A percentile compares a stretch with the other conserved stretches of the same genome.
phyloP scores from a whole-genome alignment of 2,329 filamentous ascomycete species.

The Cladosporium sp. region DNA sequence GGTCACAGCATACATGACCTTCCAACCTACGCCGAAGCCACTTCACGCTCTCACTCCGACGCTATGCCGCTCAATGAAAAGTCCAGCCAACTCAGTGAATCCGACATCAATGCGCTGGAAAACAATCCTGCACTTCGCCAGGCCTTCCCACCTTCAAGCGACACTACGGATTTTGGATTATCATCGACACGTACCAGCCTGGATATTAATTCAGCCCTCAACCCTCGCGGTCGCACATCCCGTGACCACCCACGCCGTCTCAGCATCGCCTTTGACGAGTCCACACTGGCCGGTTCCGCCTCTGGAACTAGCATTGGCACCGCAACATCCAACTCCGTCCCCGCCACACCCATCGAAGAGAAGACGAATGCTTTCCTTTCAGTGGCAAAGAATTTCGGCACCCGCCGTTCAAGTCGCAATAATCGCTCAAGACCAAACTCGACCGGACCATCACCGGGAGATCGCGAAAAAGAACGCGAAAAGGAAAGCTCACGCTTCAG shows the following conservation, averaged over 20 bases:
- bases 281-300: slow-evolving; percentile 28
- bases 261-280: slow-evolving; percentile 38
- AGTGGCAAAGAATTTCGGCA: slow-evolving; percentile 26
- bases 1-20: slow-evolving; percentile 33
- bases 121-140: slow-evolving; percentile 12
- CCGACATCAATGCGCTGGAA: slow-evolving; percentile 18
- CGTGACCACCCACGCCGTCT: slow-evolving; percentile 33
- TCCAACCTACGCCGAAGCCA: slow-evolving; percentile 40
- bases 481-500: slow-evolving; percentile 30
- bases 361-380: slow-evolving; percentile 27
- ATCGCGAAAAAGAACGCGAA: slow-evolving; percentile 5
- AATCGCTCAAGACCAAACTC: slow-evolving; percentile 40
- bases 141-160: slow-evolving; percentile 12
- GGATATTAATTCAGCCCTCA: slow-evolving; percentile 24
- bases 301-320: slow-evolving; percentile 24
- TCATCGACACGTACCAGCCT: slow-evolving; percentile 27
- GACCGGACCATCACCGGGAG: slow-evolving; percentile 18
- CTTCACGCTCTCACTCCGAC: slow-evolving; percentile 26
- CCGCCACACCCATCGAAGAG: slow-evolving; percentile 42
- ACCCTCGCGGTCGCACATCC: slow-evolving; percentile 32
- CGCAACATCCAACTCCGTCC: slow-evolving; percentile 22
- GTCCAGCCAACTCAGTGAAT: slow-evolving; percentile 18
- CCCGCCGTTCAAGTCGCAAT: slow-evolving; percentile 25
- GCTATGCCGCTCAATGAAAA: slow-evolving; percentile 21
- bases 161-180: slow-evolving; percentile 18